Percentiles rank a stretch among this genome's conserved stretches.
Conservation (phyloP, 192 early-diverging fungal genomes). For the Podila epicladia region DNA sequence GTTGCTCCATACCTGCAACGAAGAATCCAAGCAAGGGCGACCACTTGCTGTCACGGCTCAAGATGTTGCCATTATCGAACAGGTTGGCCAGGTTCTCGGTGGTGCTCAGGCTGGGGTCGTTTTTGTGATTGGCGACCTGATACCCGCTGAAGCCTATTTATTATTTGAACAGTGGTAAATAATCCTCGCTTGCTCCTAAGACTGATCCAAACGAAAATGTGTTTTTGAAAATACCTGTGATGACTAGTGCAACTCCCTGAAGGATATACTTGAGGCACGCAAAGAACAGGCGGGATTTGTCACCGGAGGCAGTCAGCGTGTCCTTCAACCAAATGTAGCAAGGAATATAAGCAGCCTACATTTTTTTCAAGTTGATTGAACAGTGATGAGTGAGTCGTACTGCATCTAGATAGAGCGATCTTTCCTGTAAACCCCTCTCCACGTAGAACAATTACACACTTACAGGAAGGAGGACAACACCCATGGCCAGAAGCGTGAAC, state of each 20-base stretch:
- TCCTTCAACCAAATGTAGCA: constrained; percentile 30
- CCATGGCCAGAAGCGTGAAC: constrained; percentile 41
- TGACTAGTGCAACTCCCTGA: constrained; percentile 19
- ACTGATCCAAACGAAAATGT: not conserved
- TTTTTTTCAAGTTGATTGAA: constrained; percentile 2
- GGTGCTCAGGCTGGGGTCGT: not conserved
- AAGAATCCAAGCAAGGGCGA: constrained; percentile 46
- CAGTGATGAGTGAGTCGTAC: not conserved
- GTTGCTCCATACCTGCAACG: constrained; percentile 25
- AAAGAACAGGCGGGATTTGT: constrained; percentile 29
- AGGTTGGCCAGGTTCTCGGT: constrained; percentile 14
- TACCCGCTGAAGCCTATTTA: constrained; percentile 32
- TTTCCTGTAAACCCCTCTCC: not conserved
- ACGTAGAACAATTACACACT: not conserved
- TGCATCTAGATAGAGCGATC: not conserved
- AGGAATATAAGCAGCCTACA: constrained; percentile 30
- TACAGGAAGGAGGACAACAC: constrained; percentile 40
- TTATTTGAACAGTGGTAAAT: not conserved
- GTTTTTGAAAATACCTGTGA: constrained; percentile 5
- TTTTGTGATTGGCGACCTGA: constrained; percentile 13
- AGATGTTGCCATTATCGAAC: constrained; percentile 29
- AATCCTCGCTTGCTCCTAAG: not conserved
- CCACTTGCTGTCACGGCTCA: constrained; percentile 40
- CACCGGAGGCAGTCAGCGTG: constrained; percentile 21
- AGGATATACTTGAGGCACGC: constrained; percentile 18